Percentiles rank a stretch among this genome's conserved stretches.
phyloP scores from a whole-genome alignment of 108 stramenopile species.

The Cyclotella cryptica region DNA sequence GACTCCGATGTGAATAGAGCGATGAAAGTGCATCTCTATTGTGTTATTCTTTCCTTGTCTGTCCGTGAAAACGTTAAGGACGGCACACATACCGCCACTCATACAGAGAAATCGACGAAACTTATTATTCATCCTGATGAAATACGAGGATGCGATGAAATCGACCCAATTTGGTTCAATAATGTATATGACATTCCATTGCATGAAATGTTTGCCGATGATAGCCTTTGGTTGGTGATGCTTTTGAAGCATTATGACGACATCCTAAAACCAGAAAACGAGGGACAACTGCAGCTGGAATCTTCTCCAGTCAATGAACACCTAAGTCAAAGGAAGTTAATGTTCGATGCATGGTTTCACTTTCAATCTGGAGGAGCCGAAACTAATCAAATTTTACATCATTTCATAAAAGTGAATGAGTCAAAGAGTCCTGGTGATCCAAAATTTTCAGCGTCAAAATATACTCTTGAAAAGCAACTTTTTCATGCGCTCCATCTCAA shows the following conservation, averaged over 20 bases:
- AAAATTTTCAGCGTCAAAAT: constrained; percentile 2
- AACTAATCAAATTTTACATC: constrained; percentile 70
- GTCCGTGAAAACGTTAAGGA: neutral
- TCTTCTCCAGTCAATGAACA: neutral
- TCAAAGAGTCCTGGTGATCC: constrained; percentile 13
- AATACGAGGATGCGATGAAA: constrained; percentile 77
- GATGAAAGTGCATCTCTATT: constrained; percentile 79
- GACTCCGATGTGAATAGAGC: constrained; percentile 52
- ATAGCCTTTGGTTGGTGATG: constrained; percentile 71
- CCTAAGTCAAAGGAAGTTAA: constrained; percentile 14
- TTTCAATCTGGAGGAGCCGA: constrained; percentile 63
- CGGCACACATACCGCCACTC: neutral
- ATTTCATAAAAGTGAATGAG: constrained; percentile 54
- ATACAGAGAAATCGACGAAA: constrained; percentile 2
- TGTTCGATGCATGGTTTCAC: constrained; percentile 78
- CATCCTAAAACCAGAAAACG: neutral
- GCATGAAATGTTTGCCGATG: constrained; percentile 87
- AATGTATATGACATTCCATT: constrained; percentile 66
- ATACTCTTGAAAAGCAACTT: constrained; percentile 62
- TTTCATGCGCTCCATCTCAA: constrained; percentile 73
- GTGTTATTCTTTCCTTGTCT: constrained; percentile 49
- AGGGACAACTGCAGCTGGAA: neutral
- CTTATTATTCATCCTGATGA: constrained; percentile 34
- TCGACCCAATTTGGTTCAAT: constrained; percentile 76
- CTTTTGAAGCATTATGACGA: constrained; percentile 50